phyloP scores from a whole-genome alignment of 345 rosid species.

The Barbarea vulgaris region DNA sequence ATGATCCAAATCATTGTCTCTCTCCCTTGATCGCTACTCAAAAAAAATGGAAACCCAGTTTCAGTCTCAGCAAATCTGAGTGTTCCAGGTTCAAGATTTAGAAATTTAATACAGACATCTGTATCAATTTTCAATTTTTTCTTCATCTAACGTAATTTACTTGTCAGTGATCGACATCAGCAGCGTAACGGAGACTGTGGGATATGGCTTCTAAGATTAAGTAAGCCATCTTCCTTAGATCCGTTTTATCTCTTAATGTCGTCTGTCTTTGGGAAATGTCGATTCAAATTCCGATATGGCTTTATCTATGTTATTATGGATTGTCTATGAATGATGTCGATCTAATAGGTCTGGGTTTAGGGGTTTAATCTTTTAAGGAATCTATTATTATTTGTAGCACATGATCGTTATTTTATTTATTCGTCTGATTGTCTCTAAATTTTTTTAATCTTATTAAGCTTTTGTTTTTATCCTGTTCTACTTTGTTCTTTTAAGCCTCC shows the following conservation, averaged over 20 bases:
- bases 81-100: neutral
- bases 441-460: conserved; percentile 1
- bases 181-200: conserved; percentile 2
- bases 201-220: conserved; percentile 39
- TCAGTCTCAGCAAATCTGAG: neutral
- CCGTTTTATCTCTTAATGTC: neutral
- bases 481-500: neutral
- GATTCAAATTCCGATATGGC: conserved; percentile 39
- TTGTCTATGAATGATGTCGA: neutral
- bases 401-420: conserved; percentile 8
- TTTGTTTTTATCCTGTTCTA: neutral
- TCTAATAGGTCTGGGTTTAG: conserved; percentile 20
- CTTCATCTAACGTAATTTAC: neutral
- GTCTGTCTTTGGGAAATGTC: neutral
- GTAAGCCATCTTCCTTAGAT: conserved; percentile 15
- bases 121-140: neutral
- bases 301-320: neutral
- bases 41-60: neutral
- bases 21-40: conserved; percentile 25
- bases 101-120: neutral
- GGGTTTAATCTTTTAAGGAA: conserved; percentile 17
- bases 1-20: conserved; percentile 14
- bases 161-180: conserved; percentile 2
- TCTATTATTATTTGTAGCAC: conserved; percentile 4
- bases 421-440: neutral